phyloP scores from a whole-genome alignment of 768 basidiomycete species.

The Tricholoma hemisulphureum region DNA sequence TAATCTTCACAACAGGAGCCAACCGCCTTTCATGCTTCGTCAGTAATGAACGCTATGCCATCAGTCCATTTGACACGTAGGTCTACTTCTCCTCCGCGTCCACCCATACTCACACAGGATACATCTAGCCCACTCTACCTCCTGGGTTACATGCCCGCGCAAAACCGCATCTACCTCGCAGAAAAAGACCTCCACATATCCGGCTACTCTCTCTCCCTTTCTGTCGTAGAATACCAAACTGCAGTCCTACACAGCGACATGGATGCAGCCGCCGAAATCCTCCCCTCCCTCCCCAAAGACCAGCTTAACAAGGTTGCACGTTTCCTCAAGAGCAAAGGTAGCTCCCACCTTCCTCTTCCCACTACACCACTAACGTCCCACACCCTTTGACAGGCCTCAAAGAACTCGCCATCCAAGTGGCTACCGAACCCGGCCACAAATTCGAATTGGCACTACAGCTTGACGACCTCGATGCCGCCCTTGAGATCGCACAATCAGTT shows the following conservation, averaged over 20 bases:
- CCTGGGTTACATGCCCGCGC: constrained; percentile 90
- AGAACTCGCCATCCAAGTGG: constrained; percentile 88
- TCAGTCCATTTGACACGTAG: constrained; percentile 92
- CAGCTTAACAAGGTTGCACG: constrained; percentile 71
- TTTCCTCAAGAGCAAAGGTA: constrained; percentile 88
- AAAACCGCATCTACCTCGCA: constrained; percentile 91
- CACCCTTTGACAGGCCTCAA: constrained; percentile 62
- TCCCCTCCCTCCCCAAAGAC: constrained; percentile 83
- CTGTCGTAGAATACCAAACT: constrained; percentile 94
- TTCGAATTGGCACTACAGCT: constrained; percentile 90
- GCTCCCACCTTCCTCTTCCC: no score
- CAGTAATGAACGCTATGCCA: constrained; percentile 88
- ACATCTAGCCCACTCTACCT: constrained; percentile 75
- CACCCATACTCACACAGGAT: background rate
- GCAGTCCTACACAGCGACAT: constrained; percentile 89
- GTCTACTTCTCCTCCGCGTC: constrained; percentile 30
- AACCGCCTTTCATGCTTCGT: constrained; percentile 95
- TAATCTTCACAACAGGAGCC: constrained; percentile 88
- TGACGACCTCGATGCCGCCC: constrained; percentile 88
- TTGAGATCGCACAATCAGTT: constrained; percentile 63
- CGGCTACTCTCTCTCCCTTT: constrained; percentile 78
- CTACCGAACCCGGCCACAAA: constrained; percentile 92
- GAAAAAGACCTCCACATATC: constrained; percentile 92
- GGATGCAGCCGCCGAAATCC: constrained; percentile 77
- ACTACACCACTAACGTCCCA: no score